phyloP scores from a whole-genome alignment of 441 rosid species.

The Rhodomyrtus psidioides region DNA sequence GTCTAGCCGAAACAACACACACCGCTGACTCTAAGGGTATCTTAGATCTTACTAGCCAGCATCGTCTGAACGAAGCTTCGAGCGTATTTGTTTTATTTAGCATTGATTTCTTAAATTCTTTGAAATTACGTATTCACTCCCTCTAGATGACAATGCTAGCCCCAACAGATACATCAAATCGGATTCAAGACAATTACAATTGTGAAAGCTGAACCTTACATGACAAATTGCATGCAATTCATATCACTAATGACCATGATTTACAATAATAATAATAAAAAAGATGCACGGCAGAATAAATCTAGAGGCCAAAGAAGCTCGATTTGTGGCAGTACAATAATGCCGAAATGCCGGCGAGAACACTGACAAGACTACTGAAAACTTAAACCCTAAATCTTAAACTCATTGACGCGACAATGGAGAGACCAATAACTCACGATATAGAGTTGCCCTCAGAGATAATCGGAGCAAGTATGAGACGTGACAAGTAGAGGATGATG shows the following conservation, averaged over 20 bases:
- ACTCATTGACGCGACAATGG: not conserved
- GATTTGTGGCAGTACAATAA: not conserved
- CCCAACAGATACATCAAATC: too few relatives aligned
- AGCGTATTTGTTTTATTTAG: not conserved
- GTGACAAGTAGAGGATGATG: not conserved
- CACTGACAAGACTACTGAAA: not conserved
- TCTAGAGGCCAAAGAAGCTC: not conserved
- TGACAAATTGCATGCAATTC: too few relatives aligned
- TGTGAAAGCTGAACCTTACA: too few relatives aligned
- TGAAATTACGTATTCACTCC: too few relatives aligned
- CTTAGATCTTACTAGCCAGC: too few relatives aligned
- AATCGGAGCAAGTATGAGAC: not conserved
- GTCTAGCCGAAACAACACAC: too few relatives aligned
- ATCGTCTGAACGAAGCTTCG: too few relatives aligned
- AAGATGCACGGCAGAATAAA: rapidly evolving
- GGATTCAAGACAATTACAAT: too few relatives aligned
- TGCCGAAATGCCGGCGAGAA: not conserved
- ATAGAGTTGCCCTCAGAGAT: not conserved
- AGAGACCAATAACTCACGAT: not conserved
- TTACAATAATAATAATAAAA: not conserved
- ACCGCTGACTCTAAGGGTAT: too few relatives aligned
- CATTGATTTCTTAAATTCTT: too few relatives aligned
- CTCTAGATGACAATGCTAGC: too few relatives aligned
- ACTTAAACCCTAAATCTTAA: not conserved
- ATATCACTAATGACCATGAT: not conserved